Conservation (phyloP, 2,329 filamentous ascomycete genomes). For the Canariomyces notabilis region DNA sequence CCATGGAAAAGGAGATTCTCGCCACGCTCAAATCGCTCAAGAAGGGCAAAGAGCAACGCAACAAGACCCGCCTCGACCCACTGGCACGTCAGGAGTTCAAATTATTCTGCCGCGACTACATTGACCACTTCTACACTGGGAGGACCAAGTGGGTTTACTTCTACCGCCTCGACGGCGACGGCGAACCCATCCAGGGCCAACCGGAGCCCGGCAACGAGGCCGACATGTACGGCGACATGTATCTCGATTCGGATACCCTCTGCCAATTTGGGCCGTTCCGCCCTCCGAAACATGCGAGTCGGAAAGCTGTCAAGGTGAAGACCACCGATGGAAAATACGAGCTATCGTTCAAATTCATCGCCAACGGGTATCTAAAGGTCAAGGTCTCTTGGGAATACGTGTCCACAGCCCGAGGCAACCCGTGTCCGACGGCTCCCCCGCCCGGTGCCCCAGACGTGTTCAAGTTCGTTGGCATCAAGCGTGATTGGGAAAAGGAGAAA, state of each 20-base stretch:
- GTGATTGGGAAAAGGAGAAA: constrained; percentile 3
- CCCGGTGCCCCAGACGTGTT: constrained; percentile 2
- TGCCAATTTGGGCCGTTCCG: constrained; percentile 1
- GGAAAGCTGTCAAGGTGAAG: constrained; percentile 2
- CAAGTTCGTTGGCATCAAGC: constrained; percentile 7
- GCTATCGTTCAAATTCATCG: constrained; percentile 1
- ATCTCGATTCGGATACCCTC: background rate
- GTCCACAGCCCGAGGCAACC: background rate
- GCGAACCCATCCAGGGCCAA: background rate
- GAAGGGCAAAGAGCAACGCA: background rate
- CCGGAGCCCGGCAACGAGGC: background rate
- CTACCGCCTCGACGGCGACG: background rate
- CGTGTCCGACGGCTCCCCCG: background rate
- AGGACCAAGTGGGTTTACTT: background rate
- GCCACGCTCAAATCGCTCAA: background rate
- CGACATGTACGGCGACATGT: background rate
- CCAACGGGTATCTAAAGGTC: constrained; percentile 7
- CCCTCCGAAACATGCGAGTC: constrained; percentile 1
- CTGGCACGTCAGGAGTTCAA: background rate
- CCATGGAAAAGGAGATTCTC: background rate
- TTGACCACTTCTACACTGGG: background rate
- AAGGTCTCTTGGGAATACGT: constrained; percentile 1
- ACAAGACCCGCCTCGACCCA: background rate
- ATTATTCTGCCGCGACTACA: background rate
- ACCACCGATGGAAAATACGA: background rate